Percentiles rank a stretch among this genome's conserved stretches.
phyloP scores from a whole-genome alignment of 139 green algal genomes.

The Coelastrella sp. region DNA sequence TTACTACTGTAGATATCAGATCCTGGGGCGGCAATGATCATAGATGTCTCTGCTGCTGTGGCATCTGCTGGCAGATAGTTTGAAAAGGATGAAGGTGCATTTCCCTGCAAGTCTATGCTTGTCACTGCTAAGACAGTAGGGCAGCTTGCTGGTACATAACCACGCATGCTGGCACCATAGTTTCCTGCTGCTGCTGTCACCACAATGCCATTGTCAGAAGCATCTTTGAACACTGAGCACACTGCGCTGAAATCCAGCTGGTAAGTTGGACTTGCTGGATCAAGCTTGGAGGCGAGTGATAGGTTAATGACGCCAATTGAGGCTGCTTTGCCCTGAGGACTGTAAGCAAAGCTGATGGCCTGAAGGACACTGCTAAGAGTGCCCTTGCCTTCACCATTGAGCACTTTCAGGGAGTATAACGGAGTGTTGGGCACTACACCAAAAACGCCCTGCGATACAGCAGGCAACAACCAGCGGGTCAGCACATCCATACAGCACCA shows the following conservation, averaged over 20 bases:
- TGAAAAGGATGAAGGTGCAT: background rate
- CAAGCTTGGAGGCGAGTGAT: background rate
- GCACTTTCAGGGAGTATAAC: slow-evolving; percentile 16
- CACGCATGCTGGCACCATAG: background rate
- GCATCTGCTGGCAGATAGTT: background rate
- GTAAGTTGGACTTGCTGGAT: background rate
- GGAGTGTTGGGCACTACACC: slow-evolving; percentile 15
- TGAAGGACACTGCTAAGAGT: background rate
- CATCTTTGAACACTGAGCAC: background rate
- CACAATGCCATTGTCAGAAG: background rate
- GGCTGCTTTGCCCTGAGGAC: background rate
- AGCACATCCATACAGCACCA: too few species aligned
- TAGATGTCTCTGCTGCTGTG: background rate
- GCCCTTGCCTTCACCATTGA: background rate
- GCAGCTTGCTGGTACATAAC: background rate
- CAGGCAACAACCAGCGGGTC: background rate
- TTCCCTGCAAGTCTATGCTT: background rate
- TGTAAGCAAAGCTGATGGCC: background rate
- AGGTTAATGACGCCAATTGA: slow-evolving; percentile 25
- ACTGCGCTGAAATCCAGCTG: background rate
- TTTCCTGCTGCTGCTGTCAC: slow-evolving; percentile 24
- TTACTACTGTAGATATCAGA: background rate
- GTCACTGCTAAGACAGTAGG: slow-evolving; percentile 12
- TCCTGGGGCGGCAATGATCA: slow-evolving; percentile 8
- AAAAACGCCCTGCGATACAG: slow-evolving; percentile 31